Base-by-base conservation (phyloP, 1,139 yeast species). In the Hemisphaericaspora xylanilytica region DNA sequence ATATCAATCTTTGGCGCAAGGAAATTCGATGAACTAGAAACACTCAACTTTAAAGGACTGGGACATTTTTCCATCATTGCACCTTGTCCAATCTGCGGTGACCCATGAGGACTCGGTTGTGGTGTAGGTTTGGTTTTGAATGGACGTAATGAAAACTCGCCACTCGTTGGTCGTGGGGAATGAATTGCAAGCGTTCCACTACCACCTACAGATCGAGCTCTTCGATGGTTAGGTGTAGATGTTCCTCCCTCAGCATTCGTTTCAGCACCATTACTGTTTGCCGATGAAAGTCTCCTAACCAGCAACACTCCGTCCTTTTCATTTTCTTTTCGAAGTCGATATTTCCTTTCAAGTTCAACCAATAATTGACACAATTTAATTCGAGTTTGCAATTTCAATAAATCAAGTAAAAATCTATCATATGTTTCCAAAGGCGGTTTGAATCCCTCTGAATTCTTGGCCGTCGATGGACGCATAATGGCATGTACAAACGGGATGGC, bases 81-180 rank as follows among this genome's bases (percentile, higher is more conserved):
- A 16, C 20, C 26, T 4, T 35, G 38, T 1, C 39, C 47, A 38
- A 58, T 63, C 24, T 56, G 52, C 2, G 76, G 75, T 1, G 75
- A 68, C 2, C 56, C 49, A 18, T 55, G 51, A 0, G 75, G 77
- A 0, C 74, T 65, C 1, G 75, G 72, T 17, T 56, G 51, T 8
- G 76, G 75, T 0, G 75, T 69, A 1, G 61, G 55, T 24, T 59
- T 63, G 0, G 76, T 71, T 38, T 68, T 58, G 46, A 71, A 71
- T 5, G 76, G 76, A 35, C 77, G 53, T 37, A 70, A 58, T 1
- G 71, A 50, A 45, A 71, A 70, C 4, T 66, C 74, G 6, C 44
- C 51, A 35, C 50, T 47, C 2, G 47, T 30, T 5, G 59, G 57
- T 45, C 22, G 39, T 42, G 41, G 21, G 5, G 21, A 20, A 20